Evolutionary conservation across 192 early-diverging fungal genomes (phyloP).

Genomic region (Ambispora gerdemannii): DNA sequence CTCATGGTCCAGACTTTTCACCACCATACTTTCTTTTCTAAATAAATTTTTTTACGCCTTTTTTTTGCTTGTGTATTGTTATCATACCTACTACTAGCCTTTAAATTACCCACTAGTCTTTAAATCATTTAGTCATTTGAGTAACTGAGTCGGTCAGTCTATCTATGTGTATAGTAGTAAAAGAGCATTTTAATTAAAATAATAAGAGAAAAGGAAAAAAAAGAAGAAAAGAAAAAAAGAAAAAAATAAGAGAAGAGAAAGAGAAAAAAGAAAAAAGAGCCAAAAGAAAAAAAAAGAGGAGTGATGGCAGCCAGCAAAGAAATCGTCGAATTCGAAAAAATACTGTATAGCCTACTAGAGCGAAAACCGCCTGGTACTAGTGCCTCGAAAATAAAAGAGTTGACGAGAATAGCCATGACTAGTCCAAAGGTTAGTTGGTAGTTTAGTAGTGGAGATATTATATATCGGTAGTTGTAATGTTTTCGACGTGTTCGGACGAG

Average conservation of each 20-base stretch:
- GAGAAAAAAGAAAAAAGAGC: not conserved
- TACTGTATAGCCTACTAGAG: conserved; percentile 41
- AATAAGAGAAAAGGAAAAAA: not conserved
- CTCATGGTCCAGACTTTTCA: too few relatives aligned
- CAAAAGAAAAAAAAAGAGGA: not conserved
- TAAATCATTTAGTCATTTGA: too few relatives aligned
- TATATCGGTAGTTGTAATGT: too few relatives aligned
- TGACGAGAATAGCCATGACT: conserved; percentile 45
- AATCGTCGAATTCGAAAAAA: conserved; percentile 39
- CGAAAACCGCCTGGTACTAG: conserved; percentile 36
- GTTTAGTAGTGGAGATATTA: not conserved
- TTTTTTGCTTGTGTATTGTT: too few relatives aligned
- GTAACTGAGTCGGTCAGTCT: too few relatives aligned
- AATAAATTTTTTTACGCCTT: too few relatives aligned
- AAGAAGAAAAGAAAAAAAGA: not conserved
- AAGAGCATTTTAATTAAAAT: not conserved
- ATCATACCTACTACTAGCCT: too few relatives aligned
- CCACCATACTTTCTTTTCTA: too few relatives aligned
- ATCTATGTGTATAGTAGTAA: too few relatives aligned
- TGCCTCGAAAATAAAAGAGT: conserved; percentile 42
- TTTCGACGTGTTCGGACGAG: too few relatives aligned
- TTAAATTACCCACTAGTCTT: too few relatives aligned
- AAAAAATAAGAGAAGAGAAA: not conserved
- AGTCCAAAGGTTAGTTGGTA: conserved; percentile 34
- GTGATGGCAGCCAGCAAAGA: conserved; percentile 33